Evolutionary conservation across 352 stramenopile species (phyloP), one percentile per base, ranked within the genome.

Genomic region (Halophytophthora batemanensis): DNA sequence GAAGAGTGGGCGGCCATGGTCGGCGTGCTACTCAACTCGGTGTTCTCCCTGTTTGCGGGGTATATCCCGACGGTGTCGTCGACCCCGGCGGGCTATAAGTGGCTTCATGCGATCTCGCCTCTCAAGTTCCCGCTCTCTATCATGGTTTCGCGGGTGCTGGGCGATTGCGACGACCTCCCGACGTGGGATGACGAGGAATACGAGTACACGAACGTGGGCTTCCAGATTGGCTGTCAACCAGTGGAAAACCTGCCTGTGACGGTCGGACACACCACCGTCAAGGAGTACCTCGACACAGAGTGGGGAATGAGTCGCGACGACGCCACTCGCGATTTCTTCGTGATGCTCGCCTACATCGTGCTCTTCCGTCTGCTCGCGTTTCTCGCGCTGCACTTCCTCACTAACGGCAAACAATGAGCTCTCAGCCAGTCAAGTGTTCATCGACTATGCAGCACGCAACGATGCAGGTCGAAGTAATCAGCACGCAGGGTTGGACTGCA

Each of bases 31-130:
- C 19, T 82, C 7, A 72, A 80, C 42, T 64, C 67, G 22, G 45
- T 87, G 33, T 74, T 77, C 38, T 59, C 78, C 35, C 49, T 87
- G 11, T 88, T 88, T 44, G 54, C 52, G 19, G 78, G 78, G 7
- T 82, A 73, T 47, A 69, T 60, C n/a, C 69, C 69, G 31, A 60
- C 67, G 12, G 44, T 59, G 6, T 50, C 21, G 7, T 3, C 15
- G 31, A 72, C 73, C 23, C 66, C 62, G 2, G 19, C 5, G 0
- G 48, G 44, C 6, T 65, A 69, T 50, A 58, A 59, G 33, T 86
- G 66, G 71, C 52, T 86, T 14, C 59, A 50, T 55, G 53, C 45
- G 7, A 69, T 73, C 50, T 62, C 53, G 22, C 59, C 54, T 6
- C 61, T 62, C 17, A 48, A 48, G 7, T 81, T 79, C 54, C 49